Percentiles rank a stretch among this genome's conserved stretches.
These are phyloP conservation scores for Parietichytrium sp. DNA, from an alignment of 108 stramenopile genomes.

Conservation along the genomic window DNA sequence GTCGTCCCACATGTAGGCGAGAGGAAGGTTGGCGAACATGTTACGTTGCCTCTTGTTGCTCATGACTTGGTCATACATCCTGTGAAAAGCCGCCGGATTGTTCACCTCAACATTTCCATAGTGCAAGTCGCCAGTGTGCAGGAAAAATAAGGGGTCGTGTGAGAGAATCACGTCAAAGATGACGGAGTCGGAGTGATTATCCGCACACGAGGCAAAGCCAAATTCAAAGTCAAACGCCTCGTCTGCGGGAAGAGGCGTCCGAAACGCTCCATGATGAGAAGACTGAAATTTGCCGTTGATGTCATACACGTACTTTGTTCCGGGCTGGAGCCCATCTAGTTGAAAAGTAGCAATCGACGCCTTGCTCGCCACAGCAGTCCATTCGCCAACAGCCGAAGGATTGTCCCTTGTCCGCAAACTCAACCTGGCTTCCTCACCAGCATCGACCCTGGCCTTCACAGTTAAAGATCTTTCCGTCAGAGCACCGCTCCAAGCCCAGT, in stretches of 20 bases:
- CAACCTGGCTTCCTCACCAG: too few relatives aligned
- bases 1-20: conserved; percentile 36
- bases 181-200: conserved; percentile 19
- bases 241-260: neutral
- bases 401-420: too few relatives aligned
- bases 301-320: too few relatives aligned
- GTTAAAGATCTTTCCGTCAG: too few relatives aligned
- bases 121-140: conserved; percentile 40
- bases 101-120: neutral
- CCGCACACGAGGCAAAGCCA: conserved; percentile 26
- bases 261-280: neutral
- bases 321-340: too few relatives aligned
- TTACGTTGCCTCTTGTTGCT: neutral
- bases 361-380: too few relatives aligned
- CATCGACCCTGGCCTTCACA: too few relatives aligned
- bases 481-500: too few relatives aligned
- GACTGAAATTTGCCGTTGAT: too few relatives aligned
- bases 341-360: too few relatives aligned
- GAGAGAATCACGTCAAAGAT: conserved; percentile 30
- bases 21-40: neutral
- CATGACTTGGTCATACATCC: neutral
- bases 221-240: neutral
- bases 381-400: too few relatives aligned
- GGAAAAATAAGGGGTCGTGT: conserved; percentile 36
- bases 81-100: neutral